Conservation (phyloP, 2,329 filamentous ascomycete genomes). For the Trichoderma endophyticum region DNA sequence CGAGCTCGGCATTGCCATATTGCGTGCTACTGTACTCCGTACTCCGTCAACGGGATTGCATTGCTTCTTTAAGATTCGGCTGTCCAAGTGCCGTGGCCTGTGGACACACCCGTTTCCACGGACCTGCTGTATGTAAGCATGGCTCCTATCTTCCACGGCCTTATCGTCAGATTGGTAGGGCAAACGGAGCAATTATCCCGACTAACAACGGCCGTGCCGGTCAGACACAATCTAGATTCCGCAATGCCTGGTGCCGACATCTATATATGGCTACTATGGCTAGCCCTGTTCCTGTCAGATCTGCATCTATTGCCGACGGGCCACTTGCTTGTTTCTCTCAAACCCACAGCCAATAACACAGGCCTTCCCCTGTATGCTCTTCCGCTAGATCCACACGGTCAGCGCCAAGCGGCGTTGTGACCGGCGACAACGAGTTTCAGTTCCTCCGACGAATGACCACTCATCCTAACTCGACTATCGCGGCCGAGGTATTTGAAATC, state of each 20-base stretch:
- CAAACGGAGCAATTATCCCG: neutral
- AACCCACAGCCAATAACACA: neutral
- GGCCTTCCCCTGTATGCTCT: neutral
- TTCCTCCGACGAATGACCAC: slow-evolving; percentile 6
- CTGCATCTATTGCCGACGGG: slow-evolving; percentile 11
- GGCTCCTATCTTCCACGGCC: neutral
- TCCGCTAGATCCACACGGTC: neutral
- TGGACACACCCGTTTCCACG: neutral
- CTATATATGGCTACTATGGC: neutral
- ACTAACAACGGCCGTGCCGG: neutral
- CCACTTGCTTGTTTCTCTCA: neutral
- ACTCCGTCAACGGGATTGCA: neutral
- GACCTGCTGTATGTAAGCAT: neutral
- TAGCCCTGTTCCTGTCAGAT: slow-evolving; percentile 18
- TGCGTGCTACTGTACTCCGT: neutral
- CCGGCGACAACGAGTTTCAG: slow-evolving; percentile 6
- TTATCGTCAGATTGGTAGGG: slow-evolving; percentile 1
- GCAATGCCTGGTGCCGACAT: neutral
- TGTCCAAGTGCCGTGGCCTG: neutral
- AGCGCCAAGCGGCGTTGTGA: neutral
- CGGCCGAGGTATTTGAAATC: neutral
- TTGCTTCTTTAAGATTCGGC: neutral
- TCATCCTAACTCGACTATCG: neutral
- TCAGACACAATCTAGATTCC: slow-evolving; percentile 11
- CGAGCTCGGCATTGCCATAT: neutral